phyloP scores from a whole-genome alignment of 164 flowering plant species.

The Liriodendron chinense region DNA sequence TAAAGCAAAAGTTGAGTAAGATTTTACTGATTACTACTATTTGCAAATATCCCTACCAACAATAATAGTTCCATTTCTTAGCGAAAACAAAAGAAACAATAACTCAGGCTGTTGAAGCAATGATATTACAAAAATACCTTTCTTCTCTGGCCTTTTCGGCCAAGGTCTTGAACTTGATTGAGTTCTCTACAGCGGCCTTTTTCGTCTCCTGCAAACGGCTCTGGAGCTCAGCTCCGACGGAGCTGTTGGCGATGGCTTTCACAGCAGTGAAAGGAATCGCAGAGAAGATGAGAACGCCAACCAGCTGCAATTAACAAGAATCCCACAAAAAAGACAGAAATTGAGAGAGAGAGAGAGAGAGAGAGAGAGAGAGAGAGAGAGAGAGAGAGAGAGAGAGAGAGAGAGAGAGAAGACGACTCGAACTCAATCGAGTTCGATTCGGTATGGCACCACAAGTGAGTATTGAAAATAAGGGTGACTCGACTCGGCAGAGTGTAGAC shows the following conservation, averaged over 20 bases:
- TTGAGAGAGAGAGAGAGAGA: constrained; percentile 3
- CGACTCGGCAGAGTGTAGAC: no score
- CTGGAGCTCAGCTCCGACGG: constrained; percentile 69
- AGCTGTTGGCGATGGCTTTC: constrained; percentile 86
- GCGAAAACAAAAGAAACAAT: no score
- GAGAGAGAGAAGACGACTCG: no score
- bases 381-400: constrained; percentile 6
- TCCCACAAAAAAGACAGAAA: background rate
- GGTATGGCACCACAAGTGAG: background rate
- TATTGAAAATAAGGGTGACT: no score
- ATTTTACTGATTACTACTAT: no score
- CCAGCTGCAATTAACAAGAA: constrained; percentile 43
- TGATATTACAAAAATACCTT: constrained; percentile 41
- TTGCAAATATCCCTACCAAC: no score
- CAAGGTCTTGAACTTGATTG: constrained; percentile 49
- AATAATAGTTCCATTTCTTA: no score
- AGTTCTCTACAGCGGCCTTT: constrained; percentile 42
- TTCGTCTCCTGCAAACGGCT: constrained; percentile 62
- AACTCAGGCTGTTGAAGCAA: background rate
- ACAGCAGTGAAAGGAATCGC: constrained; percentile 95
- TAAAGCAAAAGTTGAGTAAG: no score
- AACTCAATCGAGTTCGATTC: no score
- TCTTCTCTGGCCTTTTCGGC: constrained; percentile 56
- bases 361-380: constrained; percentile 5
- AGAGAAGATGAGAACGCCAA: constrained; percentile 83